Base-by-base conservation (phyloP, 2,329 filamentous ascomycete species). In the Elsinoe australis region DNA sequence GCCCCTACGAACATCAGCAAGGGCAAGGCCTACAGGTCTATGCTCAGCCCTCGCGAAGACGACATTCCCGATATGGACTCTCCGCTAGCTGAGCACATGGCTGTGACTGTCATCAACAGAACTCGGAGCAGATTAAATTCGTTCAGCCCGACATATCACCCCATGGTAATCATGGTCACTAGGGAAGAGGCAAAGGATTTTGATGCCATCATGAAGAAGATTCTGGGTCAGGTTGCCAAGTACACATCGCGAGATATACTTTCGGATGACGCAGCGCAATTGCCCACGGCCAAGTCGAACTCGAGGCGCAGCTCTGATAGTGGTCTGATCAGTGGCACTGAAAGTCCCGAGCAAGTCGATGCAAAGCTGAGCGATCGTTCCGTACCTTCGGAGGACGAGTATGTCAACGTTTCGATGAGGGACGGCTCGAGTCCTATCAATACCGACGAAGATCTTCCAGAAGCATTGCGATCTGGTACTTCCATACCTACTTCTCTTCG, bases 401-500 rank as follows among this genome's bases (percentile, higher is more conserved):
- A 95, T 59, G 85, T 96, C 4, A 86, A 95, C 60, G 82, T 98
- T 12, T 85, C 85, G 0, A 89, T 95, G 82, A 81, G 80, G 47
- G 83, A 87, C 56, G 31, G 28, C 10, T 33, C 22, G 31, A 49
- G 45, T 17, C 17, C 50, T 44, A 39, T 34, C 26, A 12, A 5
- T 3, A 47, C 49, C 21, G 45, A 49, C 7, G 52, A 52, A 9
- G 28, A 61, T 55, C 69, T 74, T 21, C 78, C 52, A 75, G 3
- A 69, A 65, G 54, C 87, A 70, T 71, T 71, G 69, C 54, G 67
- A 68, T 55, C 74, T 66, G 55, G 68, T 50, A 70, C 64, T 48
- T 81, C 78, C 53, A 75, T 96, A 18, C 75, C 78, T 1, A 68
- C 76, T 1, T 67, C 72, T 15, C 71, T 85, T 31, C 83, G 81